A percentile compares a stretch with the other conserved stretches of the same genome.
These are phyloP conservation scores for Hypoxylon intermedium DNA, from an alignment of 495 filamentous ascomycete species.

Conservation along the genomic window DNA sequence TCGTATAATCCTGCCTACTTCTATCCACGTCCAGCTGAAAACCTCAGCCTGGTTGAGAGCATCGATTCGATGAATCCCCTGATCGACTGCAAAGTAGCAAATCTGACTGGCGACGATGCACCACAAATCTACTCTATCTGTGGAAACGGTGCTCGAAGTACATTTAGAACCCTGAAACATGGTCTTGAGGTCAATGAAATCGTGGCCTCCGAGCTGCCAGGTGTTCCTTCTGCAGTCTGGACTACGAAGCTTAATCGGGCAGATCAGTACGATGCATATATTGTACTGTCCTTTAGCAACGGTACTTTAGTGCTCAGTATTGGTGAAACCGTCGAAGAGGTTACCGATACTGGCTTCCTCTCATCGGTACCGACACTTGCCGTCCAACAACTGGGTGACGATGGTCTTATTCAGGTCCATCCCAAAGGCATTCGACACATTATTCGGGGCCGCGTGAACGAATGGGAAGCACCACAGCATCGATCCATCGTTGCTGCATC, in stretches of 20 bases:
- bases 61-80: constrained; percentile 90
- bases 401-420: constrained; percentile 92
- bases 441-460: constrained; percentile 81
- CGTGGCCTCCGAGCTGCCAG: constrained; percentile 87
- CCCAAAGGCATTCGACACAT: constrained; percentile 94
- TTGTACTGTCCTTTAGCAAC: constrained; percentile 72
- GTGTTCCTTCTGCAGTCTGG: constrained; percentile 89
- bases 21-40: constrained; percentile 77
- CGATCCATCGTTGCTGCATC: constrained; percentile 95
- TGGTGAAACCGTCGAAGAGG: constrained; percentile 94
- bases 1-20: constrained; percentile 81
- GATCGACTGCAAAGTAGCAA: constrained; percentile 87
- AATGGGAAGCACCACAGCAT: constrained; percentile 93
- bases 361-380: constrained; percentile 85
- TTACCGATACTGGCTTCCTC: constrained; percentile 89
- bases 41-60: constrained; percentile 82
- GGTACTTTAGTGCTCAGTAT: constrained; percentile 86
- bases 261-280: constrained; percentile 86
- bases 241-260: constrained; percentile 84
- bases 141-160: constrained; percentile 85
- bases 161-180: constrained; percentile 89
- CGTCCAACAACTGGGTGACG: constrained; percentile 91
- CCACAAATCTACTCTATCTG: constrained; percentile 95
- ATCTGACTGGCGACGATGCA: constrained; percentile 88
- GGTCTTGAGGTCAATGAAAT: constrained; percentile 93